These are phyloP conservation scores for Ramularia collo-cygni DNA, from an alignment of 2,329 filamentous ascomycete genomes.

Conservation along the genomic window DNA sequence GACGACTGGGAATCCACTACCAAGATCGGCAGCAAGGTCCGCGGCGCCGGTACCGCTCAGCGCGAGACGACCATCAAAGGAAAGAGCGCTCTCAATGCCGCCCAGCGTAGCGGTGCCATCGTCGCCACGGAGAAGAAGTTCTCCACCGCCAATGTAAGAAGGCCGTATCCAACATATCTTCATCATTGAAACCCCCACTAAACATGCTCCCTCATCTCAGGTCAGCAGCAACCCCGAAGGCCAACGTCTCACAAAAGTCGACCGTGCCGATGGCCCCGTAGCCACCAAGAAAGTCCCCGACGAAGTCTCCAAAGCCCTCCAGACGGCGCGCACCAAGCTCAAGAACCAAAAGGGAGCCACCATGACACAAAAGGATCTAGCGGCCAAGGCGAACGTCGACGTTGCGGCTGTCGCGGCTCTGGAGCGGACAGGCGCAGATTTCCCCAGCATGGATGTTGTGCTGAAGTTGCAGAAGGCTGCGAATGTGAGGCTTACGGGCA, in stretches of 20 bases:
- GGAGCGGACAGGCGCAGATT: constrained; percentile 69
- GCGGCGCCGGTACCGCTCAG: constrained; percentile 56
- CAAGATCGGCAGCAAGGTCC: constrained; percentile 86
- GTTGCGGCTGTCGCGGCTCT: constrained; percentile 73
- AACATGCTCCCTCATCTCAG: constrained; percentile 17
- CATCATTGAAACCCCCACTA: not conserved
- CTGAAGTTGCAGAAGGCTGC: constrained; percentile 65
- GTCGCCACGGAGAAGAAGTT: constrained; percentile 90
- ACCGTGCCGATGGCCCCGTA: constrained; percentile 94
- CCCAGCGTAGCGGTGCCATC: constrained; percentile 69
- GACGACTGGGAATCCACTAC: constrained; percentile 80
- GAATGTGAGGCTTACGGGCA: constrained; percentile 32
- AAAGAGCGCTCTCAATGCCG: constrained; percentile 79
- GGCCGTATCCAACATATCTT: not conserved
- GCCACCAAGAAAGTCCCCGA: constrained; percentile 88
- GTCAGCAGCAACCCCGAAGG: constrained; percentile 54
- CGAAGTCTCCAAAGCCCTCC: constrained; percentile 75
- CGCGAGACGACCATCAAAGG: constrained; percentile 88
- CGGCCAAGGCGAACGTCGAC: constrained; percentile 84
- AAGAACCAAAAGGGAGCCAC: constrained; percentile 64
- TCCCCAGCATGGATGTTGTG: constrained; percentile 84
- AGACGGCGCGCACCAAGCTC: constrained; percentile 68
- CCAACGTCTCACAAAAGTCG: constrained; percentile 95
- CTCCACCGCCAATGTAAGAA: constrained; percentile 72
- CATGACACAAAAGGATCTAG: constrained; percentile 86